Conservation (phyloP, 2,329 filamentous ascomycete species). For the Diaporthe sp. region DNA sequence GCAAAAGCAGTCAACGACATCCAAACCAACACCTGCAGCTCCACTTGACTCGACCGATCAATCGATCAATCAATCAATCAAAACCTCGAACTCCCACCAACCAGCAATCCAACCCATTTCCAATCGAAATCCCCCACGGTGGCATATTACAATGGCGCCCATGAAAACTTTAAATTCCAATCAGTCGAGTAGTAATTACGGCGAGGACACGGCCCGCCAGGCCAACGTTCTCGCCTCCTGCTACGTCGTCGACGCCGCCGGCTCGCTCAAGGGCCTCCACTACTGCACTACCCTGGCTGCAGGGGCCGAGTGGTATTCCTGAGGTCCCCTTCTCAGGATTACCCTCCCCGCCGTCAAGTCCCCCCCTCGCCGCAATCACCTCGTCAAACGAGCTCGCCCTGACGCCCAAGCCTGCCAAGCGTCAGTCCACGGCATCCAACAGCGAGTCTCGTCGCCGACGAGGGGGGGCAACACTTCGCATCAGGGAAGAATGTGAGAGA, state of each 20-base stretch:
- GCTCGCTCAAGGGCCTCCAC: conserved; percentile 84
- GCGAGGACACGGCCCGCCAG: conserved; percentile 71
- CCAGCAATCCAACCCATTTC: conserved; percentile 11
- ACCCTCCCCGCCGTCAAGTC: conserved; percentile 87
- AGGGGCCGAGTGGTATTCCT: conserved; percentile 94
- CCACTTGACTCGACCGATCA: conserved; percentile 15
- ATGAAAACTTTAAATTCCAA: conserved; percentile 77
- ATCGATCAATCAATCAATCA: neutral
- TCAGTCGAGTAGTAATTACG: conserved; percentile 83
- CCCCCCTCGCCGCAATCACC: conserved; percentile 83
- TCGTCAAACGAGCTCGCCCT: conserved; percentile 75
- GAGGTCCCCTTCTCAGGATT: conserved; percentile 87
- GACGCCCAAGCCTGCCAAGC: conserved; percentile 65
- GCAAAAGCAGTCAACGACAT: conserved; percentile 17
- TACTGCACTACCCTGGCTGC: conserved; percentile 94
- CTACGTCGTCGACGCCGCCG: conserved; percentile 83
- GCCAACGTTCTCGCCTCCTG: conserved; percentile 89
- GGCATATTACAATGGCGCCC: conserved; percentile 65
- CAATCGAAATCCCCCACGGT: conserved; percentile 38
- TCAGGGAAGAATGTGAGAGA: conserved; percentile 99
- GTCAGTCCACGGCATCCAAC: conserved; percentile 48
- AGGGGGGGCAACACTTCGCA: conserved; percentile 95
- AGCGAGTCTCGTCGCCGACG: conserved; percentile 62
- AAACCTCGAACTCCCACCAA: neutral
- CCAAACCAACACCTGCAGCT: conserved; percentile 6